These are phyloP conservation scores for slime mould (Dictyostelium discoideum) DNA, from an alignment of 78 protist genomes.

Conservation along the genomic window DNA sequence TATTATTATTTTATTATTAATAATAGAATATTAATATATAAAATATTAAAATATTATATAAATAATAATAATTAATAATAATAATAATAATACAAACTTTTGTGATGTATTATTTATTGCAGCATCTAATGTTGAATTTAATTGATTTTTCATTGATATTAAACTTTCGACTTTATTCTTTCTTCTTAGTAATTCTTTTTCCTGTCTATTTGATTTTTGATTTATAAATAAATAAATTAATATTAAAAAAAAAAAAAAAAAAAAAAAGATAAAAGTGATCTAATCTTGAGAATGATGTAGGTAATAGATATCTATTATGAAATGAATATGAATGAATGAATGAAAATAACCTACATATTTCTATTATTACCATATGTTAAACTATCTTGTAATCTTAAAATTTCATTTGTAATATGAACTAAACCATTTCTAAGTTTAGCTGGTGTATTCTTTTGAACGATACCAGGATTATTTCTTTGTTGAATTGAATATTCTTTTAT, in stretches of 20 bases:
- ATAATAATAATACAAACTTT: background rate
- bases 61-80: background rate
- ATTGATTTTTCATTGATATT: constrained; percentile 36
- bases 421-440: constrained; percentile 29
- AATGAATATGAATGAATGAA: background rate
- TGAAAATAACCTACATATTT: constrained; percentile 2
- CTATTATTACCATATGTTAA: constrained; percentile 52
- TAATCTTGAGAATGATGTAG: too few relatives aligned
- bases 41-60: too few relatives aligned
- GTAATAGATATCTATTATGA: too few relatives aligned
- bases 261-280: background rate
- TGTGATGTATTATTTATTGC: constrained; percentile 29
- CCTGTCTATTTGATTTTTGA: background rate
- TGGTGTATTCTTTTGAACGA: background rate
- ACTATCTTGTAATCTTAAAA: constrained; percentile 39
- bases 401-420: background rate
- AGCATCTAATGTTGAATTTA: constrained; percentile 9
- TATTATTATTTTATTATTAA: background rate
- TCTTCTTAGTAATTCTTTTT: constrained; percentile 57
- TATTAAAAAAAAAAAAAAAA: too few relatives aligned
- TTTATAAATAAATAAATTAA: background rate
- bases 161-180: constrained; percentile 28
- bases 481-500: constrained; percentile 19
- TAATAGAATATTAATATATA: background rate
- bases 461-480: constrained; percentile 12